These are phyloP conservation scores for Excoecaria agallocha DNA, from an alignment of 345 rosid species.

Conservation along the genomic window DNA sequence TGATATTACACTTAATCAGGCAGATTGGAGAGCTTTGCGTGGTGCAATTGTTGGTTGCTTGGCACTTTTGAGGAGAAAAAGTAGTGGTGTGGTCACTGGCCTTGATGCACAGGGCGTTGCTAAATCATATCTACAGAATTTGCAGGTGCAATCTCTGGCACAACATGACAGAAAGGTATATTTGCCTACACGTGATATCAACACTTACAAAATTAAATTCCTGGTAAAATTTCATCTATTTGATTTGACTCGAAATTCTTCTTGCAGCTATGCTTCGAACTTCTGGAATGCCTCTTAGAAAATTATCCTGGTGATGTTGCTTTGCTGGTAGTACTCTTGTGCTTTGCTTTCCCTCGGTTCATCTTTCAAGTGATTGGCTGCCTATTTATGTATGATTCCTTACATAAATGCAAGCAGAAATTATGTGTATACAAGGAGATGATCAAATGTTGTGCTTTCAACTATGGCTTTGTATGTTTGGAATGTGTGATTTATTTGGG, in stretches of 20 bases:
- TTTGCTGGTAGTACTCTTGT: slow-evolving; percentile 47
- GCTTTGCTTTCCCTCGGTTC: slow-evolving; percentile 14
- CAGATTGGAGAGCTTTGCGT: slow-evolving; percentile 85
- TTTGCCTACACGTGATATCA: background rate
- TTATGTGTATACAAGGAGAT: background rate
- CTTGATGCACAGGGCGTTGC: slow-evolving; percentile 65
- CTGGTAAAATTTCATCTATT: slow-evolving; percentile 13
- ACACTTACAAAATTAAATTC: background rate
- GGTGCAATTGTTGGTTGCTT: slow-evolving; percentile 94
- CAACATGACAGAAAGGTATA: slow-evolving; percentile 75
- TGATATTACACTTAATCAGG: slow-evolving; percentile 54
- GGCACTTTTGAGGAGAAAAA: slow-evolving; percentile 66
- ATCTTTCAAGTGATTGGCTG: slow-evolving; percentile 1
- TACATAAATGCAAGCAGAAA: background rate
- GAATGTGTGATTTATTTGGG: background rate
- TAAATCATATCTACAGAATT: slow-evolving; percentile 41
- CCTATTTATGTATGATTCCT: background rate
- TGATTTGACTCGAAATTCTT: slow-evolving; percentile 13
- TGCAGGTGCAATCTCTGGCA: slow-evolving; percentile 79
- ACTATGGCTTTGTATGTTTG: background rate
- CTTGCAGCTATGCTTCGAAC: slow-evolving; percentile 83
- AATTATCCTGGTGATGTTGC: slow-evolving; percentile 46
- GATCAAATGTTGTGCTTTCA: background rate
- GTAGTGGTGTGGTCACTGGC: slow-evolving; percentile 43
- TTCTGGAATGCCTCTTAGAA: slow-evolving; percentile 73